Conservation (phyloP, 257 asterid species). For the Solanum raphanifolium region DNA sequence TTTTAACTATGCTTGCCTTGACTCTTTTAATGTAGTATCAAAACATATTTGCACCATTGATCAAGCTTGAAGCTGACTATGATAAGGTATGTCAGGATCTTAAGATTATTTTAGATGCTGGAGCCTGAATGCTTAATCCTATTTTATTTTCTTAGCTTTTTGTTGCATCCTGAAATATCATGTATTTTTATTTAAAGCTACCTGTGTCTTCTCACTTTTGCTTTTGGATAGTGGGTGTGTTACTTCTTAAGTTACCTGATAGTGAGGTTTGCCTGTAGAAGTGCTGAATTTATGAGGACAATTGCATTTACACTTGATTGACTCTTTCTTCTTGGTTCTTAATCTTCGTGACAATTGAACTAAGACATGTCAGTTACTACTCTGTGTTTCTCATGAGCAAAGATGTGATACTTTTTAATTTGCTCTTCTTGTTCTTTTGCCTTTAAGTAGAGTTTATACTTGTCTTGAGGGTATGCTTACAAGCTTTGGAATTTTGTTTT, state of each 20-base stretch:
- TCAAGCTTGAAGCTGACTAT: slow-evolving; percentile 99
- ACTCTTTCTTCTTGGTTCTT: neutral
- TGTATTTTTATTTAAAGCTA: neutral
- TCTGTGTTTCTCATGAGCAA: neutral
- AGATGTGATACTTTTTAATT: neutral
- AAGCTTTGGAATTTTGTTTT: neutral
- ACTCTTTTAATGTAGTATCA: slow-evolving; percentile 53
- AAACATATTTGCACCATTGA: slow-evolving; percentile 96
- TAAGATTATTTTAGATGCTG: neutral
- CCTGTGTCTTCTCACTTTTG: neutral
- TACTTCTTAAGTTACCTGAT: neutral
- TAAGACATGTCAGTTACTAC: neutral
- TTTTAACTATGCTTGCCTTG: neutral
- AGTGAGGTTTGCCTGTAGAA: neutral
- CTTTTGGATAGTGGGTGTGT: neutral
- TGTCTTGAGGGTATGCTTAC: neutral
- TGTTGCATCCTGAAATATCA: neutral
- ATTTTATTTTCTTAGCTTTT: neutral
- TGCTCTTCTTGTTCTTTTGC: neutral
- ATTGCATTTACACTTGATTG: neutral
- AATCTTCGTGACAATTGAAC: neutral
- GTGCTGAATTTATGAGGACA: neutral
- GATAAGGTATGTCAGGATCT: slow-evolving; percentile 59
- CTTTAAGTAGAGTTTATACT: neutral
- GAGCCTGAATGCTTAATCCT: neutral